Base-by-base conservation (phyloP, 2,329 filamentous ascomycete species). In the Tolypocladium guangdongense region DNA sequence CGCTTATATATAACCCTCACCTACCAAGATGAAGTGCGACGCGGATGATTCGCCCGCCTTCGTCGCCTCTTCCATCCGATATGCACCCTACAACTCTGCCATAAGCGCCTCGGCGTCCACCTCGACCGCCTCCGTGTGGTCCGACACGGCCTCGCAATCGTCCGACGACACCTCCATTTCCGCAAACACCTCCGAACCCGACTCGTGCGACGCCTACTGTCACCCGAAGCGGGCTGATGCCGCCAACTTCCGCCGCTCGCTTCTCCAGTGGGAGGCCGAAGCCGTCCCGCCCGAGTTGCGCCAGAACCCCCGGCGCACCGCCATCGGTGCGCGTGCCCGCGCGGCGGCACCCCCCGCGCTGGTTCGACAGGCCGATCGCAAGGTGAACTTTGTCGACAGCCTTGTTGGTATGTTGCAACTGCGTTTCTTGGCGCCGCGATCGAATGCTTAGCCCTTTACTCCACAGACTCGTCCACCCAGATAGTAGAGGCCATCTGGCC, bases 401-500 rank as follows among this genome's bases (percentile, higher is more conserved):
- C 88, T 96, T 70, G 91, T 96, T 76, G 92, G 92, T 96, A 90
- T 89, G 92, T 78, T 68, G 62, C 66, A 58, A 59, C 61, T 58
- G 59, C 59, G 54, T 56, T 51, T 51, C 39, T n/a, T 27, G 32
- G 22, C 39, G 38, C n/a, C 43, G 18, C 56, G 56, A 59, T 52
- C 58, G 46, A 55, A 49, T 63, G 57, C 68, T 71, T 65, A 72
- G 70, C 67, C 58, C 60, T 63, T 32, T 43, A 50, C 49, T 49
- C 56, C 58, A 52, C 79, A 96, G 92, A 96, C 82, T 95, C 92
- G 63, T 93, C 93, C 52, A 93, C 93, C 52, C 90, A 96, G 71
- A 95, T 97, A 70, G 91, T 99, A 50, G 90, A 96, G 75, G 88
- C 88, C 52, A 96, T 99, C 64, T 99, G 93, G 93, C 91, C 93